These are phyloP conservation scores for Lentinula novae-zelandiae DNA, from an alignment of 1,284 basidiomycete genomes.

Conservation along the genomic window DNA sequence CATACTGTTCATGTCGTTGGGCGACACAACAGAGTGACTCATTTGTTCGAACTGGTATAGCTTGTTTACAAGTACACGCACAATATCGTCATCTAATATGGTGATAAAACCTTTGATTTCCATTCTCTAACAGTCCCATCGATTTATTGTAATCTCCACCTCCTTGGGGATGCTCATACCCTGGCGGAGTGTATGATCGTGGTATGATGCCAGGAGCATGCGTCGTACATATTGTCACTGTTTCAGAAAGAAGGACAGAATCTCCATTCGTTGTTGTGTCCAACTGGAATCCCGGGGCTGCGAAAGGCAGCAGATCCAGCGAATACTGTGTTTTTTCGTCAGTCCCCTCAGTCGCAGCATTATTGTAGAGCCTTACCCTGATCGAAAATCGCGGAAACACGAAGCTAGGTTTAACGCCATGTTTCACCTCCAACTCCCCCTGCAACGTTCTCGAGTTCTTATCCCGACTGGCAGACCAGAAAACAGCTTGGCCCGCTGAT, in stretches of 20 bases:
- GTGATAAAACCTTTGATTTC: slow-evolving; percentile 45
- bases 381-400: slow-evolving; percentile 49
- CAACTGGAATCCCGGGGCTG: slow-evolving; percentile 40
- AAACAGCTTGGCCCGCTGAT: slow-evolving; percentile 39
- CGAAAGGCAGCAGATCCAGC: slow-evolving; percentile 41
- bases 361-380: slow-evolving; percentile 30
- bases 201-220: slow-evolving; percentile 37
- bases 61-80: background rate
- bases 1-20: slow-evolving; percentile 54
- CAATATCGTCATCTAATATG: slow-evolving; percentile 19
- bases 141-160: slow-evolving; percentile 47
- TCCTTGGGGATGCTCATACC: slow-evolving; percentile 40
- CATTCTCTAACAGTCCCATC: slow-evolving; percentile 51
- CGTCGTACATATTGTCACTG: slow-evolving; percentile 39
- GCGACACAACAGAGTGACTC: slow-evolving; percentile 11
- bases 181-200: slow-evolving; percentile 51
- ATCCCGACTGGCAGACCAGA: slow-evolving; percentile 41
- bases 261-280: slow-evolving; percentile 18
- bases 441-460: slow-evolving; percentile 34
- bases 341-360: background rate
- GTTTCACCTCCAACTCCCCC: slow-evolving; percentile 50
- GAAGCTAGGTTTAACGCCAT: slow-evolving; percentile 46
- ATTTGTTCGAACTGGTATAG: background rate
- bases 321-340: slow-evolving; percentile 35
- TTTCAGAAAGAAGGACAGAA: slow-evolving; percentile 35